Evolutionary conservation across 805 yeast genomes (phyloP), one percentile per base, ranked within the genome.

Genomic region (Komagataella phaffii): DNA sequence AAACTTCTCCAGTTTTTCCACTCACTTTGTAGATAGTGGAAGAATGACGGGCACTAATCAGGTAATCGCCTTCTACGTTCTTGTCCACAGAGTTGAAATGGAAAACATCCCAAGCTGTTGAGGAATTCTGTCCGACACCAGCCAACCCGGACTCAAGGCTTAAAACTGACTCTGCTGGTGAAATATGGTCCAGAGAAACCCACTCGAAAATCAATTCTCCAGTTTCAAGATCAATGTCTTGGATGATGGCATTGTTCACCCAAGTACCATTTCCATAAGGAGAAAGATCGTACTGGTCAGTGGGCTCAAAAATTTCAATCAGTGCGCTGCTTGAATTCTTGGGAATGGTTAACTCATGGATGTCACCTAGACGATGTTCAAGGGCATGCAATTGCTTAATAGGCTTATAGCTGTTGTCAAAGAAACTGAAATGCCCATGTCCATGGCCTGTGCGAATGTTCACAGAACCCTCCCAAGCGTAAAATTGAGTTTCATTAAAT

Each of bases 71-170:
- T 46, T 62, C 51, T 17, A 54, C 61, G 54, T 67, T 68, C 52
- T 68, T 69, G 51, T 67, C 72, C 43, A 67, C 68, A 1, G 72
- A 67, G 51, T 69, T 69, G 52, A 68, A 64, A 54, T 69, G 72
- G 61, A 67, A 67, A 51, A 64, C 68, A 54, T 68, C 72, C 70
- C 71, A 69, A 7, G 73, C 71, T 54, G 59, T 63, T 51, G 62
- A 57, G 7, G 67, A 63, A 45, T 62, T 62, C 49, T 51, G 59
- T 2, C 70, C 71, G n/a, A 59, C 54, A 17, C 71, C 71, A 8
- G 68, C 69, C n/a, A 57, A 59, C 3, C 65, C 69, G 21, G 60
- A 57, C n/a, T 58, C 59, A 17, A 66, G 49, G 2, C 65, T 61
- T 7, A 68, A 52, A n/a, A 60, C 61, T 1, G 71, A 64, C 47